A percentile compares a stretch with the other conserved stretches of the same genome.
These are phyloP conservation scores for Saposhnikovia divaricata DNA, from an alignment of 129 eudicot genomes.

Conservation along the genomic window DNA sequence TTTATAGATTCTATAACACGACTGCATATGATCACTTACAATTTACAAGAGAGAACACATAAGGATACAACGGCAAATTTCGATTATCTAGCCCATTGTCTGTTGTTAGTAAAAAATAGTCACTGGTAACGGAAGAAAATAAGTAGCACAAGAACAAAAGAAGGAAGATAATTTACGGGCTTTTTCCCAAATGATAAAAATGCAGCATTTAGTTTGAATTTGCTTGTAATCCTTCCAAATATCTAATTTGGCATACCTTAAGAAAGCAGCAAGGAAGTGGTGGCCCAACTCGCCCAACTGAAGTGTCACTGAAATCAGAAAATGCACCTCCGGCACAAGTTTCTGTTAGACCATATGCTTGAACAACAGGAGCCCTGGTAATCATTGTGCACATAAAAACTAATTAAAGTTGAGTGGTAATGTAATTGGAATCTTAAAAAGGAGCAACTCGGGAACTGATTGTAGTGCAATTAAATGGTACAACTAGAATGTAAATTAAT, in stretches of 20 bases:
- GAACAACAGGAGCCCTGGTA: constrained; percentile 13
- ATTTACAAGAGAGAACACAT: not conserved
- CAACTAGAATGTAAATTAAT: not conserved
- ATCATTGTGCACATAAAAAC: not conserved
- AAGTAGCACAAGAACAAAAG: not conserved
- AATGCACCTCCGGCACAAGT: constrained; percentile 11
- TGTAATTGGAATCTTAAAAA: not conserved
- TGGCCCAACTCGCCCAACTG: constrained; percentile 11
- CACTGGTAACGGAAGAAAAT: not conserved
- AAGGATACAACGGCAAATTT: not conserved
- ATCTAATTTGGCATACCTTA: not conserved
- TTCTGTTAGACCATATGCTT: constrained; percentile 11
- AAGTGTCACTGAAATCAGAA: constrained; percentile 5
- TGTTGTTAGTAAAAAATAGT: not conserved
- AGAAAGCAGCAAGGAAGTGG: constrained; percentile 12
- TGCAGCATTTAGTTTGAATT: not conserved
- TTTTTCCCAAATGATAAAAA: not conserved
- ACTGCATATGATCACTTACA: not conserved
- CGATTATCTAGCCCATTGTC: not conserved
- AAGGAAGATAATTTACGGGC: not conserved
- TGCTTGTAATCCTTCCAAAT: not conserved
- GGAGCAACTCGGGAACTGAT: not conserved
- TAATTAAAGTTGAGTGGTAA: not conserved
- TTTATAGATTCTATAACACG: not conserved
- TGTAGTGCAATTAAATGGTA: not conserved